Evolutionary conservation across 202 grass and related monocot species (phyloP).

Genomic region (Dendrocalamus latiflorus): DNA sequence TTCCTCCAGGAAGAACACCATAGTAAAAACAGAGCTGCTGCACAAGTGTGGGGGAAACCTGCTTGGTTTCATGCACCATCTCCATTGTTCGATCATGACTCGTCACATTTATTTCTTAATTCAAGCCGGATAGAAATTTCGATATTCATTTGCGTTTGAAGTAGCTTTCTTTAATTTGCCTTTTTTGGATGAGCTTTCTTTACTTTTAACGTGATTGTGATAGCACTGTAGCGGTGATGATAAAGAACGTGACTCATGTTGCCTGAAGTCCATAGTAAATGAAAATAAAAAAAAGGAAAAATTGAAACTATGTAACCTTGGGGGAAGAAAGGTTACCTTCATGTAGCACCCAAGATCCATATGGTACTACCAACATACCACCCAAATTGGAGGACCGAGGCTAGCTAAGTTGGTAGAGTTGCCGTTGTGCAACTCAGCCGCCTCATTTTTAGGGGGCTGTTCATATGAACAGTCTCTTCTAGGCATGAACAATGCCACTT

Average conservation of each 20-base stretch:
- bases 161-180: neutral
- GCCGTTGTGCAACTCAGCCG: no score
- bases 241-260: neutral
- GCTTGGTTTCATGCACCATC: conserved; percentile 46
- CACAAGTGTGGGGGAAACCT: conserved; percentile 42
- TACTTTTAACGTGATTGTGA: neutral
- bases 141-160: neutral
- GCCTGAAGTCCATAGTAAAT: neutral
- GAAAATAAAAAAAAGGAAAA: neutral
- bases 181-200: neutral
- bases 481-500: no score
- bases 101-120: conserved; percentile 65
- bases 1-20: conserved; percentile 35
- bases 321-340: neutral
- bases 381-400: no score
- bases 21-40: conserved; percentile 39
- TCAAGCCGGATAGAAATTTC: conserved; percentile 49
- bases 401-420: no score
- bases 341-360: neutral
- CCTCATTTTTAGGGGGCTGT: no score
- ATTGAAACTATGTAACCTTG: neutral
- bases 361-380: neutral
- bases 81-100: conserved; percentile 33
- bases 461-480: no score
- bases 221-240: neutral